phyloP scores from a whole-genome alignment of 2,329 filamentous ascomycete species.

The Fusarium sp. region DNA sequence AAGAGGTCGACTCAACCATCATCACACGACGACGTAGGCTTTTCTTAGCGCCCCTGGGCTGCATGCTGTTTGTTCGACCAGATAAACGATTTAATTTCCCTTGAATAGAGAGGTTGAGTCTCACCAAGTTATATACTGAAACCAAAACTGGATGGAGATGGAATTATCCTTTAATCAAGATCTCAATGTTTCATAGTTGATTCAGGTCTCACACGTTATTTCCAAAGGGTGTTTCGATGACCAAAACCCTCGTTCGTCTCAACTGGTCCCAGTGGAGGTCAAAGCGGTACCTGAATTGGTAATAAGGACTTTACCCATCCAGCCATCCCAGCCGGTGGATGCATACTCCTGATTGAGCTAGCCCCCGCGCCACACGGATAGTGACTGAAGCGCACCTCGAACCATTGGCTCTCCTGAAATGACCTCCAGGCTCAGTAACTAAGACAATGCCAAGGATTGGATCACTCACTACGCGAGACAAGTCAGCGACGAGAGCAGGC shows the following conservation, averaged over 20 bases:
- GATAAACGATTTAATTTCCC: slow-evolving; percentile 4
- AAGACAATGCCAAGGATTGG: slow-evolving; percentile 10
- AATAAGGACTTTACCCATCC: slow-evolving; percentile 7
- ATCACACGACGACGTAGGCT: background rate
- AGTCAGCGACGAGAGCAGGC: slow-evolving; percentile 4
- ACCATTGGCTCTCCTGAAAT: slow-evolving; percentile 37
- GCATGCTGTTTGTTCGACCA: slow-evolving; percentile 2
- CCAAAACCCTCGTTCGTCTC: slow-evolving; percentile 19
- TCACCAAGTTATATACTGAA: background rate
- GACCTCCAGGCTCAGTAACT: slow-evolving; percentile 9
- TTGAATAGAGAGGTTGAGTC: background rate
- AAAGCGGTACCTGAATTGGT: background rate
- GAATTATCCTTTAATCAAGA: background rate
- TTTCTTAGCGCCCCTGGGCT: slow-evolving; percentile 1
- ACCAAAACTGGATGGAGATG: background rate
- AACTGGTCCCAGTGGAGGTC: background rate
- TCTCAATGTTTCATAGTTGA: slow-evolving; percentile 6
- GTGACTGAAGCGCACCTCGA: slow-evolving; percentile 1
- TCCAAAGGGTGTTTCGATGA: background rate
- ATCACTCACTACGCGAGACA: background rate
- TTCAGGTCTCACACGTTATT: slow-evolving; percentile 3
- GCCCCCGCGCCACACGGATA: slow-evolving; percentile 26
- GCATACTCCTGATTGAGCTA: slow-evolving; percentile 25
- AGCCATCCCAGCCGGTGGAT: slow-evolving; percentile 1
- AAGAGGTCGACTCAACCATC: background rate